phyloP scores from a whole-genome alignment of 768 basidiomycete species.

The Russula griseocarnosa region DNA sequence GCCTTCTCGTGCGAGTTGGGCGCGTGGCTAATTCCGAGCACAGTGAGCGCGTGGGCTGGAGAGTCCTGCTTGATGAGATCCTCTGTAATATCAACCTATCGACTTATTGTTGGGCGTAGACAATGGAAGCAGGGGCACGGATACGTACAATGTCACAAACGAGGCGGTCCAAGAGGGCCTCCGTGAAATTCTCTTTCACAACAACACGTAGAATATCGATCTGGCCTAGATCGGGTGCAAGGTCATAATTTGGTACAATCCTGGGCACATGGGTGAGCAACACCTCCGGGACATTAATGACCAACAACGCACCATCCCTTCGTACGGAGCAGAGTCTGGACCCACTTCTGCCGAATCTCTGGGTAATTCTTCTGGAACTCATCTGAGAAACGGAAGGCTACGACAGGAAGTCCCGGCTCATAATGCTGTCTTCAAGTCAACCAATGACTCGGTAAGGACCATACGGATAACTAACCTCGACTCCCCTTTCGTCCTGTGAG shows the following conservation, averaged over 20 bases:
- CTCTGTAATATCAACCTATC: constrained; percentile 62
- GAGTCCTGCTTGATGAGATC: constrained; percentile 47
- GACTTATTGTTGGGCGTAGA: constrained; percentile 3
- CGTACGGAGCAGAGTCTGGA: constrained; percentile 47
- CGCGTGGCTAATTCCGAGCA: constrained; percentile 36
- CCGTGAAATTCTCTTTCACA: constrained; percentile 52
- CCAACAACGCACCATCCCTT: constrained; percentile 41
- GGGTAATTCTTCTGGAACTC: constrained; percentile 50
- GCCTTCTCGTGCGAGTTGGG: constrained; percentile 38
- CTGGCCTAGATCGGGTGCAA: constrained; percentile 48
- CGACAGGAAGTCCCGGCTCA: constrained; percentile 49
- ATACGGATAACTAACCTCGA: constrained; percentile 45
- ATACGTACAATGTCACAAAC: constrained; percentile 61
- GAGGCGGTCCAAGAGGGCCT: constrained; percentile 49
- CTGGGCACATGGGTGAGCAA: constrained; percentile 24
- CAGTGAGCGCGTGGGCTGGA: constrained; percentile 49
- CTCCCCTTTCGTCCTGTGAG: constrained; percentile 45
- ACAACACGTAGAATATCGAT: constrained; percentile 62
- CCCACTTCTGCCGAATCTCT: constrained; percentile 54
- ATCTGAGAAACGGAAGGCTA: constrained; percentile 54
- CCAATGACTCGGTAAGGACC: not conserved
- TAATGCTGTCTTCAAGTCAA: constrained; percentile 38
- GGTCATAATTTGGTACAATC: constrained; percentile 61
- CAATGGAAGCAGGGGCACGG: not conserved
- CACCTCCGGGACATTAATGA: not conserved